Conservation (phyloP, 2,329 filamentous ascomycete species). For the Fusarium tricinctum region DNA sequence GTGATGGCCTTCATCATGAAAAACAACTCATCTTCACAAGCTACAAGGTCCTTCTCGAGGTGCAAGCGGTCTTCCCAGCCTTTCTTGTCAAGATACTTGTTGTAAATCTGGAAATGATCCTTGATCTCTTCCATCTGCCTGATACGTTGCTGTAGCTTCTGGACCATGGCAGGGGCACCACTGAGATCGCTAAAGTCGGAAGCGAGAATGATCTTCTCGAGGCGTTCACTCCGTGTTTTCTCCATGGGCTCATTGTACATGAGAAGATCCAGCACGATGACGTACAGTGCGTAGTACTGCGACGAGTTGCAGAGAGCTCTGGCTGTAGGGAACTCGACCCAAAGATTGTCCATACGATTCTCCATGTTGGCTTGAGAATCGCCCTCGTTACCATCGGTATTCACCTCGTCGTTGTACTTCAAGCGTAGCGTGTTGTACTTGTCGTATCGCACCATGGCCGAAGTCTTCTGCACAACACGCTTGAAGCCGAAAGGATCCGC, state of each 20-base stretch:
- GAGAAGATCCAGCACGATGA: conserved; percentile 95
- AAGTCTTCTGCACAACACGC: conserved; percentile 96
- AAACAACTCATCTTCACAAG: conserved; percentile 96
- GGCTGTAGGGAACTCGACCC: conserved; percentile 95
- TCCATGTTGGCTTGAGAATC: conserved; percentile 72
- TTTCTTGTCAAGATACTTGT: conserved; percentile 85
- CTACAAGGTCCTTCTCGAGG: conserved; percentile 89
- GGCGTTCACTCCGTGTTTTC: conserved; percentile 93
- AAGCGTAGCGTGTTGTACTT: conserved; percentile 98
- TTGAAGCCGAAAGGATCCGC: conserved; percentile 97
- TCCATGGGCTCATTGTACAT: conserved; percentile 97
- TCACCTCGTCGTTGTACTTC: conserved; percentile 96
- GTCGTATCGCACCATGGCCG: conserved; percentile 92
- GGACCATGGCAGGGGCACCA: conserved; percentile 93
- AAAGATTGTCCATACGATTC: conserved; percentile 92
- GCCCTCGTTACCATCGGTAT: conserved; percentile 68
- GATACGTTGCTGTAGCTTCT: conserved; percentile 90
- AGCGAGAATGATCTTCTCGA: conserved; percentile 99
- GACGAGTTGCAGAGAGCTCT: conserved; percentile 96
- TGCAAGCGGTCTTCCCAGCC: conserved; percentile 92
- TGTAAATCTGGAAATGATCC: conserved; percentile 92
- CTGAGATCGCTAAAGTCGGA: conserved; percentile 98
- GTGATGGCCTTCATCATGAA: conserved; percentile 99
- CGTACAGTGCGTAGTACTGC: conserved; percentile 98
- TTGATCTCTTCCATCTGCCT: conserved; percentile 97